Conservation (phyloP, 108 stramenopile genomes). For the Phaeodactylum tricornutum region DNA sequence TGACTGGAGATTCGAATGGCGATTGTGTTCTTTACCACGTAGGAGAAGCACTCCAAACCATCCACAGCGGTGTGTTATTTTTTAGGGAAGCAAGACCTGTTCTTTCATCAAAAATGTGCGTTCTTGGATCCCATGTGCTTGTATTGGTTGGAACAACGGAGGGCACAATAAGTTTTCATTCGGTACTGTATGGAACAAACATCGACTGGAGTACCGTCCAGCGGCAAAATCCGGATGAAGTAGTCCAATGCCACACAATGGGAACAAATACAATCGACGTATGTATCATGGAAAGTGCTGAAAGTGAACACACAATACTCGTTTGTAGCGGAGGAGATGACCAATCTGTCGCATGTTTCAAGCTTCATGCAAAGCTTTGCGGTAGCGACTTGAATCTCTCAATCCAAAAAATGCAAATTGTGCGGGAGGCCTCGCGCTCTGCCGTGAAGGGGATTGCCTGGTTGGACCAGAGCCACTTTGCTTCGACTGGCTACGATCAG, state of each 20-base stretch:
- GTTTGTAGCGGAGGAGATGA: constrained; percentile 65
- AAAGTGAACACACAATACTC: neutral
- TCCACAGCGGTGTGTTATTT: constrained; percentile 1
- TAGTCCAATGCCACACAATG: constrained; percentile 44
- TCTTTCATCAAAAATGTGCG: constrained; percentile 33
- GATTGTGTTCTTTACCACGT: constrained; percentile 30
- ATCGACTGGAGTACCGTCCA: neutral
- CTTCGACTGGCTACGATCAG: constrained; percentile 47
- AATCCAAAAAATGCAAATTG: constrained; percentile 1
- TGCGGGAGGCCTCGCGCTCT: constrained; percentile 42
- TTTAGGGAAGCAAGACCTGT: constrained; percentile 32
- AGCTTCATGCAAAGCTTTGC: constrained; percentile 3
- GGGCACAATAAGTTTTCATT: constrained; percentile 33
- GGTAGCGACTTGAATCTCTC: neutral
- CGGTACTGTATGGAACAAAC: constrained; percentile 14
- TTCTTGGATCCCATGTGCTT: constrained; percentile 12
- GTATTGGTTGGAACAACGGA: constrained; percentile 56
- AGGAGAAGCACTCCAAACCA: neutral
- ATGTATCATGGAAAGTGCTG: neutral
- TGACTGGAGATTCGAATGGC: constrained; percentile 70
- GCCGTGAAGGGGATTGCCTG: constrained; percentile 48
- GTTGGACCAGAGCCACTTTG: constrained; percentile 10
- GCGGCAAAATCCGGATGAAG: constrained; percentile 2
- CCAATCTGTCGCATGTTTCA: constrained; percentile 34
- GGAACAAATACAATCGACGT: constrained; percentile 53